A percentile compares a stretch with the other conserved stretches of the same genome.
phyloP scores from a whole-genome alignment of 768 basidiomycete genomes.

The Rhodotorula kratochvilovae region DNA sequence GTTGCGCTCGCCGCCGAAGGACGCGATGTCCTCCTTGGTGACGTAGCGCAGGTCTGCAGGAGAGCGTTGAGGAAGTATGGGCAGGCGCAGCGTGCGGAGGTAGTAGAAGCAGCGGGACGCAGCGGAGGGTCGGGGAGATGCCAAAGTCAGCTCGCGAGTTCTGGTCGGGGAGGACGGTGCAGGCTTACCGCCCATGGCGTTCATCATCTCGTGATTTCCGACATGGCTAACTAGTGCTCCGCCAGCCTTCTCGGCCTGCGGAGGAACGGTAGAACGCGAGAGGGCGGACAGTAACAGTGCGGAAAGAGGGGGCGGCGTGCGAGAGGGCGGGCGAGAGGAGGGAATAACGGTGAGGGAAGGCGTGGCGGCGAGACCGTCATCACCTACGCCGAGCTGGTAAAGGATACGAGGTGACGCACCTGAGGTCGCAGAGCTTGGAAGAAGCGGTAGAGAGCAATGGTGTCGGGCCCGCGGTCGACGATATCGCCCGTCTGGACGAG shows the following conservation, averaged over 20 bases:
- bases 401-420: slow-evolving; percentile 51
- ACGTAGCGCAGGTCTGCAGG: slow-evolving; percentile 38
- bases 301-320: too few relatives aligned
- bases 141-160: slow-evolving; percentile 1
- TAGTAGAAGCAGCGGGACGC: too few relatives aligned
- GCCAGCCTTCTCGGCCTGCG: slow-evolving; percentile 50
- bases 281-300: too few relatives aligned
- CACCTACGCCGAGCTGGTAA: too few relatives aligned
- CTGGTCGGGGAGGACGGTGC: neutral
- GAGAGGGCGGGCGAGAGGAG: too few relatives aligned
- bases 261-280: neutral
- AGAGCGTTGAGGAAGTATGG: too few relatives aligned
- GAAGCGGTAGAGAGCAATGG: slow-evolving; percentile 73
- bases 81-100: too few relatives aligned
- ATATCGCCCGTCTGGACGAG: slow-evolving; percentile 81
- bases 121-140: slow-evolving; percentile 16
- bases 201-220: slow-evolving; percentile 98
- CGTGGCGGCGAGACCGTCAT: too few relatives aligned
- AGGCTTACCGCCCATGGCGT: slow-evolving; percentile 56
- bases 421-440: slow-evolving; percentile 78
- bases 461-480: slow-evolving; percentile 72
- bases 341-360: too few relatives aligned
- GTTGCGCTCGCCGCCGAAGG: slow-evolving; percentile 29
- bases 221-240: slow-evolving; percentile 63
- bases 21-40: slow-evolving; percentile 25